These are phyloP conservation scores for Fomitopsis schrenkii DNA, from an alignment of 1,284 basidiomycete species.

Conservation along the genomic window DNA sequence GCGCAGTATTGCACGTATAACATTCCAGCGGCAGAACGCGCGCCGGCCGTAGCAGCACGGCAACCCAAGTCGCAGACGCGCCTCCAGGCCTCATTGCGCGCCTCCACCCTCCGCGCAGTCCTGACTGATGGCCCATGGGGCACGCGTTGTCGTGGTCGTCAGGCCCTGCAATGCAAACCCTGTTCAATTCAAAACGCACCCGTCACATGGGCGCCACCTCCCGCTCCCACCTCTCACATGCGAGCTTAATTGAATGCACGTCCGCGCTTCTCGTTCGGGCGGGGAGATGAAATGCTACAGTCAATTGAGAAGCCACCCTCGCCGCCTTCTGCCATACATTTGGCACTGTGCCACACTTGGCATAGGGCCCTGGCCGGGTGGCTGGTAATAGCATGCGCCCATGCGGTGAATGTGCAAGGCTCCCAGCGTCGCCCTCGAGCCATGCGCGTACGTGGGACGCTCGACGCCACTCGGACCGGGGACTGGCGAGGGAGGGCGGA, in stretches of 20 bases:
- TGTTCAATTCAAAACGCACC: neutral
- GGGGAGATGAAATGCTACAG: neutral
- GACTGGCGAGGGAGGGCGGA: too few species aligned
- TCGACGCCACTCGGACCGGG: neutral
- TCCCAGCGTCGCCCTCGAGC: neutral
- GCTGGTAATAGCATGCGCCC: neutral
- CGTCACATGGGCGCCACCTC: neutral
- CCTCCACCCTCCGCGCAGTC: neutral
- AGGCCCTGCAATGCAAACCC: neutral
- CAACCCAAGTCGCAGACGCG: too few species aligned
- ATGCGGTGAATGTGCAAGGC: neutral
- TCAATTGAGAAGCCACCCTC: neutral
- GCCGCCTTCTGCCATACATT: too few species aligned
- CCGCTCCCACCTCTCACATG: neutral
- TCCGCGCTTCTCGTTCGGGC: neutral
- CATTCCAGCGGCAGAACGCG: too few species aligned
- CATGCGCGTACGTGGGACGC: slow-evolving; percentile 1
- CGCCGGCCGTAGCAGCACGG: too few species aligned
- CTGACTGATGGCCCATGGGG: neutral
- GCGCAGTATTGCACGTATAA: too few species aligned
- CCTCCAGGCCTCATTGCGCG: neutral
- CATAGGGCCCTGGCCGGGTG: neutral
- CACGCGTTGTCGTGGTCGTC: neutral
- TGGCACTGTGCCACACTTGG: neutral
- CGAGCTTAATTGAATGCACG: neutral